A percentile compares a stretch with the other conserved stretches of the same genome.
phyloP scores from a whole-genome alignment of 2,329 filamentous ascomycete species.

The Fusarium phyllophilum region DNA sequence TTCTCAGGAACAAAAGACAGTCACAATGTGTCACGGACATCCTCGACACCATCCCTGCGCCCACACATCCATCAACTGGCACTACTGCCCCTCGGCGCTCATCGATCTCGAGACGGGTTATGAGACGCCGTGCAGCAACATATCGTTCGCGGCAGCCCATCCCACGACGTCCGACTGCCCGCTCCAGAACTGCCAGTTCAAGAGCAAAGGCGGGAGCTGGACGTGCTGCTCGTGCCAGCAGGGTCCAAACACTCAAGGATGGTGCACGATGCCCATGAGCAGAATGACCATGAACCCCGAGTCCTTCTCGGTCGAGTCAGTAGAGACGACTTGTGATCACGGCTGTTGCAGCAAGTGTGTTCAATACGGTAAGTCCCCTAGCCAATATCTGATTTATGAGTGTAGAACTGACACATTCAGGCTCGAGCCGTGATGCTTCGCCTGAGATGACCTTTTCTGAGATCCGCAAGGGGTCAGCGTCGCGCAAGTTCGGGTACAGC shows the following conservation, averaged over 20 bases:
- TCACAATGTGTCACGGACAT: slow-evolving; percentile 64
- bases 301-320: slow-evolving; percentile 48
- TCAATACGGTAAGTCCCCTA: slow-evolving; percentile 49
- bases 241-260: slow-evolving; percentile 63
- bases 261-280: slow-evolving; percentile 57
- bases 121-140: slow-evolving; percentile 60
- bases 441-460: slow-evolving; percentile 52
- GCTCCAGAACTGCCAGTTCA: slow-evolving; percentile 62
- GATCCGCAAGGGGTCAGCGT: slow-evolving; percentile 50
- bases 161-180: slow-evolving; percentile 58
- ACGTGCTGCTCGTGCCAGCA: slow-evolving; percentile 64
- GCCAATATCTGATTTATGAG: neutral
- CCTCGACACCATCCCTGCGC: slow-evolving; percentile 63
- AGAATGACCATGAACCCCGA: slow-evolving; percentile 47
- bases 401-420: slow-evolving; percentile 35
- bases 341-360: slow-evolving; percentile 63
- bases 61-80: slow-evolving; percentile 66
- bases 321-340: slow-evolving; percentile 60
- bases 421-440: slow-evolving; percentile 46
- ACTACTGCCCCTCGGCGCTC: slow-evolving; percentile 59
- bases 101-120: slow-evolving; percentile 62
- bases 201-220: slow-evolving; percentile 61
- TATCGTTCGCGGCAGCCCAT: slow-evolving; percentile 59
- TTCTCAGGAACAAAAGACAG: neutral
- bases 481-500: slow-evolving; percentile 51